Percentiles rank a stretch among this genome's conserved stretches.
Evolutionary conservation across 2,329 filamentous ascomycete genomes (phyloP).

Genomic region (Cladosporium sp.): DNA sequence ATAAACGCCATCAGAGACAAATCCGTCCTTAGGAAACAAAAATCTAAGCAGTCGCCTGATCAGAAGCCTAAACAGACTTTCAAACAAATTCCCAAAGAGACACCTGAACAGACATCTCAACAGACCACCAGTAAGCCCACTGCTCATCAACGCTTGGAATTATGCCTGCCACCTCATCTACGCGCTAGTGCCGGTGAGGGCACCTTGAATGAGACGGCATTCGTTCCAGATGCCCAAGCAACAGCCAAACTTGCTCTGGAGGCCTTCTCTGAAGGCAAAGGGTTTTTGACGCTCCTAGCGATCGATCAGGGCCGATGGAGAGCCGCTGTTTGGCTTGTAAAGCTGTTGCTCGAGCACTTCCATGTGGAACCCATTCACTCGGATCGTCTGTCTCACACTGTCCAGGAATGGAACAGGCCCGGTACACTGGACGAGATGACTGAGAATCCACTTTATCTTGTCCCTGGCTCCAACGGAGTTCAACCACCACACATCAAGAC

Average conservation of each 20-base stretch:
- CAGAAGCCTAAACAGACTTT: background rate
- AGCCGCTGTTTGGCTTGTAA: constrained; percentile 49
- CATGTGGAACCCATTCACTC: constrained; percentile 8
- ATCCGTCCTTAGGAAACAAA: background rate
- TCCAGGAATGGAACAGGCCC: constrained; percentile 19
- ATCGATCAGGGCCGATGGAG: constrained; percentile 46
- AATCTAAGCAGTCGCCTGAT: background rate
- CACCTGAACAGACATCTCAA: background rate
- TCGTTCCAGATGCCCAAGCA: background rate
- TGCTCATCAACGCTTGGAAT: constrained; percentile 35
- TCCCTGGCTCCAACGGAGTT: background rate
- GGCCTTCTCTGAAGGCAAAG: background rate
- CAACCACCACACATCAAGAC: background rate
- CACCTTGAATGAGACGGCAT: background rate
- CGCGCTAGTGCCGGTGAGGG: constrained; percentile 15
- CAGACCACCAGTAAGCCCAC: background rate
- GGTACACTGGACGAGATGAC: constrained; percentile 27
- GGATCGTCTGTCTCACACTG: background rate
- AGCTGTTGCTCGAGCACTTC: constrained; percentile 43
- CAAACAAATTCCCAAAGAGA: background rate
- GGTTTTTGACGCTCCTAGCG: constrained; percentile 33
- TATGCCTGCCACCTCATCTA: constrained; percentile 41
- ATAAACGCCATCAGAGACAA: background rate
- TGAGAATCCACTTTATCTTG: constrained; percentile 13
- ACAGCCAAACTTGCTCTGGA: background rate